Evolutionary conservation across 2,329 filamentous ascomycete species (phyloP), one percentile per base, ranked within the genome.

Genomic region (Chrysosporium keratinophilum): DNA sequence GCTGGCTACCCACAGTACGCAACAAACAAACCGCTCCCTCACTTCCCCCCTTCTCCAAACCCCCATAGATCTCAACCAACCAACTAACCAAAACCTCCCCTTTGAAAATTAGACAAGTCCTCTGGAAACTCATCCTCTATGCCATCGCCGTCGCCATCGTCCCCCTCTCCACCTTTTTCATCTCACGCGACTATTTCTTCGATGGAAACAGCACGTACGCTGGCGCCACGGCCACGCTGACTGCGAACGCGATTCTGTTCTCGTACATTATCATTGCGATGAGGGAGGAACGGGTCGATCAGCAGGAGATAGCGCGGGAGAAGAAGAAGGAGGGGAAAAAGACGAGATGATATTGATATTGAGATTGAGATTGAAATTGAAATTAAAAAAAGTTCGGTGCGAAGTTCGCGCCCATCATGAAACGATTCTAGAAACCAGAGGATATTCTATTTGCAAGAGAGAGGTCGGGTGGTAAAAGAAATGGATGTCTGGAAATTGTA

Each of bases 201-300:
- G 75, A 76, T 62, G 90, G 89, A 61, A 95, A 95, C 70, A 80
- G 88, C 12, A 95, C 90, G 1, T 91, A 83, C 62, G 88, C 90
- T 2, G 93, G 90, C 12, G 89, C 82, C 0, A 75, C 86, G 34
- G 93, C 93, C 1, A 93, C 93, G 17, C 72, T 97, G 49, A 82
- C 94, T 68, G 93, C 93, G 11, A 98, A 98, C 63, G 79, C 94
- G 1, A 88, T 98, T 2, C 74, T 98, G 49, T 79, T 97, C 54
- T 82, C 79, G n/a, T 98, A 97, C 69, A 81, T 97, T 42, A 74
- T 96, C 54, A 88, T 95, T 17, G 93, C 93, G 3, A 90, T 95
- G 79, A 83, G 79, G 57, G 93, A 98, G 68, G 93, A 97, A 64
- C 76, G 80, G 72, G 81, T 80, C 67, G 89, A 87, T 56, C 93